Evolutionary conservation across 2,329 filamentous ascomycete genomes (phyloP).

Genomic region (Mariannaea sp.): DNA sequence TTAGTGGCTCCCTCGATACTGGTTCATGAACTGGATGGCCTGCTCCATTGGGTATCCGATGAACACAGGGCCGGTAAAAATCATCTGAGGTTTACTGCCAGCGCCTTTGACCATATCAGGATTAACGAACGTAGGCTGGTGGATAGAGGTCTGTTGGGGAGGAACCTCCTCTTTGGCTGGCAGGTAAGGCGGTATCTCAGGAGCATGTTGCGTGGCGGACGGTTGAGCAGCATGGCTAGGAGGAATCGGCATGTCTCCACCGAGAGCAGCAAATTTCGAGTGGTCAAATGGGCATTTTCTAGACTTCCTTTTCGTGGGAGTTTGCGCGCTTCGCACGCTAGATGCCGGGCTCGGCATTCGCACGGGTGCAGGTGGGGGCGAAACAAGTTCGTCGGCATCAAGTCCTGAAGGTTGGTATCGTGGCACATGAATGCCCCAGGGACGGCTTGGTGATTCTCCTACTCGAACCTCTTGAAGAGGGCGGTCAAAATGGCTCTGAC

Average conservation of each 20-base stretch:
- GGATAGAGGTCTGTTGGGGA: constrained; percentile 23
- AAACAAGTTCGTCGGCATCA: constrained; percentile 51
- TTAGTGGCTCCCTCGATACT: constrained; percentile 48
- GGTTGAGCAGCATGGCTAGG: constrained; percentile 20
- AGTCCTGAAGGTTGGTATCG: constrained; percentile 51
- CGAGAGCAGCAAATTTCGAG: constrained; percentile 48
- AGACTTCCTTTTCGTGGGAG: constrained; percentile 38
- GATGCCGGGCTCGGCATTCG: constrained; percentile 50
- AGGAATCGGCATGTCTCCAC: constrained; percentile 31
- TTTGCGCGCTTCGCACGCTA: constrained; percentile 31
- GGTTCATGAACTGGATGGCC: constrained; percentile 75
- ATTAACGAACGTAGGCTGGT: constrained; percentile 60
- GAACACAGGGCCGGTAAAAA: constrained; percentile 93
- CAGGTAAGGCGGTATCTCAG: constrained; percentile 23
- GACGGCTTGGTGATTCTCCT: constrained; percentile 88
- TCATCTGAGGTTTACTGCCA: constrained; percentile 64
- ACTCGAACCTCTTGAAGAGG: constrained; percentile 88
- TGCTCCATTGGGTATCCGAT: constrained; percentile 88
- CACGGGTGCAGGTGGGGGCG: constrained; percentile 63
- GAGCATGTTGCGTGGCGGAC: constrained; percentile 19
- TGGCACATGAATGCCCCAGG: constrained; percentile 90
- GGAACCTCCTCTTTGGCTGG: constrained; percentile 30
- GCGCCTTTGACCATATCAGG: constrained; percentile 43
- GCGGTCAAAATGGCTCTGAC: constrained; percentile 79
- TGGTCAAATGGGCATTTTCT: constrained; percentile 66